Conservation (phyloP, 2,329 filamentous ascomycete genomes). For the Colletotrichum sp. region DNA sequence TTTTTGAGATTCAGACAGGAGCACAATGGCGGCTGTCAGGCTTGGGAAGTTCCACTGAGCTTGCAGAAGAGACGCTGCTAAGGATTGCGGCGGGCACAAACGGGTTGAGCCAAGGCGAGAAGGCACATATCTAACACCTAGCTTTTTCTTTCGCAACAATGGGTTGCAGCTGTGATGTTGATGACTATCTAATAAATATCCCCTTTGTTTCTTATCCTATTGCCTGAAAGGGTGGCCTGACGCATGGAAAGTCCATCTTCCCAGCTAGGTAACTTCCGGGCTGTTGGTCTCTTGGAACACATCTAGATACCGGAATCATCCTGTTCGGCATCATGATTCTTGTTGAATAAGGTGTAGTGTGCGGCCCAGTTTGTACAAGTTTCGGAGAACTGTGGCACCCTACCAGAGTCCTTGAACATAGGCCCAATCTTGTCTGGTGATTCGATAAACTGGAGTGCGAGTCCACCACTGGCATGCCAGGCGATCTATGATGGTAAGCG, state of each 20-base stretch:
- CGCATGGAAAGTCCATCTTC: no score
- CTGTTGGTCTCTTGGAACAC: no score
- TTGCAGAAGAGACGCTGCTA: constrained; percentile 36
- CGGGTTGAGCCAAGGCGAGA: constrained; percentile 30
- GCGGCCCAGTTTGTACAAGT: not conserved
- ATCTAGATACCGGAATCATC: not conserved
- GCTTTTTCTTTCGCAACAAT: not conserved
- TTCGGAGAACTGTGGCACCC: no score
- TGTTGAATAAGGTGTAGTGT: not conserved
- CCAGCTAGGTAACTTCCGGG: no score
- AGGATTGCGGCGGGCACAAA: constrained; percentile 28
- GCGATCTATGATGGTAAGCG: not conserved
- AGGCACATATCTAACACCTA: not conserved
- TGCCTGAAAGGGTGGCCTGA: no score
- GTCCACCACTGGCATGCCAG: not conserved
- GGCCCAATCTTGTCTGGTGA: not conserved
- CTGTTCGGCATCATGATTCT: not conserved
- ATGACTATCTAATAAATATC: not conserved
- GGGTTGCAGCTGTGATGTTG: not conserved
- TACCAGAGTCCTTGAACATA: no score
- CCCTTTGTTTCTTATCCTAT: not conserved
- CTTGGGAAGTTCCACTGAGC: constrained; percentile 29
- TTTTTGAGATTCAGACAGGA: constrained; percentile 37
- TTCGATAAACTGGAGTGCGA: not conserved
- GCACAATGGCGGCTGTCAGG: constrained; percentile 41